Percentiles rank a stretch among this genome's conserved stretches.
These are phyloP conservation scores for Hyaloperonospora arabidopsidis DNA, from an alignment of 352 stramenopile species.

Conservation along the genomic window DNA sequence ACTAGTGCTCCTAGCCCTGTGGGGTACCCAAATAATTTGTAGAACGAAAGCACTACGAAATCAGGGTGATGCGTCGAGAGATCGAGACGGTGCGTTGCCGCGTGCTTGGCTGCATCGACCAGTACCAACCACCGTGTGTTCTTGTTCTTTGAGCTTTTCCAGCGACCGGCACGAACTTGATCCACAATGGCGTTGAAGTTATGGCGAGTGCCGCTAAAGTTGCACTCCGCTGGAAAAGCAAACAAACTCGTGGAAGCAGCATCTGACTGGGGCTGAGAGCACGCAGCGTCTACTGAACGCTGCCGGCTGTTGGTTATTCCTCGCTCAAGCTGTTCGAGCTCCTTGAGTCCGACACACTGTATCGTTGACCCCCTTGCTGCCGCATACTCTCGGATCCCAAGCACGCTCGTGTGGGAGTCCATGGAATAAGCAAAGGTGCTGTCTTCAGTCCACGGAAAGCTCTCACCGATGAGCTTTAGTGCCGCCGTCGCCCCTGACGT, in stretches of 20 bases:
- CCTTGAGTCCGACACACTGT: not conserved
- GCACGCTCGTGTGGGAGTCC: conserved; percentile 67
- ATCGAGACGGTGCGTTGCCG: conserved; percentile 46
- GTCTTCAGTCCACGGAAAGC: conserved; percentile 55
- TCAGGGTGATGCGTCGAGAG: conserved; percentile 39
- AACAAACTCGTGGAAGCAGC: not conserved
- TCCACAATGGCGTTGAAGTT: conserved; percentile 33
- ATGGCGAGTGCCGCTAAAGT: conserved; percentile 63
- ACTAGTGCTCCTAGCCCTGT: conserved; percentile 62
- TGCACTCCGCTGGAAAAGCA: conserved; percentile 26
- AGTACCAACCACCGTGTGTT: conserved; percentile 47
- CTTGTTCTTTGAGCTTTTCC: conserved; percentile 11
- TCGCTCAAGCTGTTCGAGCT: not conserved
- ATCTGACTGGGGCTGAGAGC: not conserved
- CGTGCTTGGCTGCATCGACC: conserved; percentile 66
- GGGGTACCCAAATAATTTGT: conserved; percentile 78
- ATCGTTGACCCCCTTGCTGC: not conserved
- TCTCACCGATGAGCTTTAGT: conserved; percentile 77
- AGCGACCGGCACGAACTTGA: conserved; percentile 22
- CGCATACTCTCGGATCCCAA: conserved; percentile 54
- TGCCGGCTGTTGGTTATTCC: not conserved
- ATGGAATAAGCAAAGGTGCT: conserved; percentile 54
- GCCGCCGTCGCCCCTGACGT: conserved; percentile 74
- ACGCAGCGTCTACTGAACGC: not conserved
- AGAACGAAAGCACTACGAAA: conserved; percentile 75